Base-by-base conservation (phyloP, 768 basidiomycete species). In the Coprinopsis marcescibilis region DNA sequence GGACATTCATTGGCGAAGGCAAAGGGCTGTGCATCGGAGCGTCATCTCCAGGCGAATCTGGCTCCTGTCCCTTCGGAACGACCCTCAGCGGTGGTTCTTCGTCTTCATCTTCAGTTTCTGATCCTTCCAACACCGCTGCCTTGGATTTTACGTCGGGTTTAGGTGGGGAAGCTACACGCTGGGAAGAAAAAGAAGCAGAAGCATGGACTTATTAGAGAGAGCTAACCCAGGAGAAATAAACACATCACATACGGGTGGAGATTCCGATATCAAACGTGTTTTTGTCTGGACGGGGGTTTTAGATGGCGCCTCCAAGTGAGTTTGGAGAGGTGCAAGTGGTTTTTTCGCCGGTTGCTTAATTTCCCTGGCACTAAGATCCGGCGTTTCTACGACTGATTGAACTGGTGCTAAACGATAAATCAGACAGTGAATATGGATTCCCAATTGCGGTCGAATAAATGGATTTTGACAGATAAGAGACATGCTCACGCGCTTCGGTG, bases 401-500 rank as follows among this genome's bases (percentile, higher is more conserved):
- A 87, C 66, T 46, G 69, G 62, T 38, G 84, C 85, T 87, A 36
- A 44, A 48, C 45, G 46, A 51, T 56, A 49, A 21, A 21, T 32
- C 15, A n/a, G 24, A 48, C 53, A 46, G 48, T 45, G 53, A 43
- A 14, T 6, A 45, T 53, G 38, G 32, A 39, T 29, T 30, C n/a
- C 45, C 46, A 50, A n/a, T n/a, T n/a, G n/a, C n/a, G 27, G 40
- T 30, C 20, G 38, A 53, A 46, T 29, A 20, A 32, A 50, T 44
- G 36, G 29, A 71, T n/a, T n/a, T n/a, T n/a, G n/a, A n/a, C n/a
- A n/a, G n/a, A n/a, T n/a, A n/a, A n/a, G n/a, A n/a, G n/a, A n/a
- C n/a, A n/a, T 24, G 10, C 85, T 62, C 56, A 88, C 87, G 84
- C 55, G 78, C 73, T 39, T 82, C 76, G 50, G 77, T 63, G 45